phyloP scores from a whole-genome alignment of 225 moss, liverwort and hornwort genomes.

The Pseudisothecium myosuroides region DNA sequence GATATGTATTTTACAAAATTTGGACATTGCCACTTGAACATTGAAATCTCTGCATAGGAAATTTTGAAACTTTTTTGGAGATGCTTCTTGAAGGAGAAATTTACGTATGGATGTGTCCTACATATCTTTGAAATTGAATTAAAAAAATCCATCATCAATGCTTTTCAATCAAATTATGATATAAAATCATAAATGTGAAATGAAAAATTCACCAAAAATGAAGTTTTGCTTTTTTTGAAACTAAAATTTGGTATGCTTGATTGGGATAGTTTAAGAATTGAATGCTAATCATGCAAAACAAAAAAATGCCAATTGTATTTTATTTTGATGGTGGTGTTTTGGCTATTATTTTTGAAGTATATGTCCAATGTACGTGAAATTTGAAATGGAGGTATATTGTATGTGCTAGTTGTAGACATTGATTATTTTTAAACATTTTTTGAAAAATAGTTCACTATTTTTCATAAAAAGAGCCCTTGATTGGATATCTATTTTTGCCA shows the following conservation, averaged over 20 bases:
- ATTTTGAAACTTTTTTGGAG: background rate
- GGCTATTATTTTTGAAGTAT: background rate
- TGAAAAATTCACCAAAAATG: background rate
- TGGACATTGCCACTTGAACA: background rate
- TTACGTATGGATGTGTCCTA: background rate
- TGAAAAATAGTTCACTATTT: background rate
- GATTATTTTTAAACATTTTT: background rate
- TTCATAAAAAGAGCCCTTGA: accelerated
- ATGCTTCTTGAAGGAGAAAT: background rate
- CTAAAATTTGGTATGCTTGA: background rate
- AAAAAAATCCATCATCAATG: no score
- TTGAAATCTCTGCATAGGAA: background rate
- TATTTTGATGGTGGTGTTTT: background rate
- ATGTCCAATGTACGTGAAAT: background rate
- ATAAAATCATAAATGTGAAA: background rate
- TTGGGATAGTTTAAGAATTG: background rate
- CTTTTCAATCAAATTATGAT: background rate
- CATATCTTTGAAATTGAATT: no score
- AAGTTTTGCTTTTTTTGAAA: background rate
- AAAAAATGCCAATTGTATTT: background rate
- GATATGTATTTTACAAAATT: background rate
- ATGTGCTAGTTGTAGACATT: background rate
- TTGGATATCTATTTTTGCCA: background rate
- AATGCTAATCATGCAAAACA: background rate
- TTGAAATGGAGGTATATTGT: background rate